phyloP scores from a whole-genome alignment of 495 filamentous ascomycete species.

The Xylaria longipes region DNA sequence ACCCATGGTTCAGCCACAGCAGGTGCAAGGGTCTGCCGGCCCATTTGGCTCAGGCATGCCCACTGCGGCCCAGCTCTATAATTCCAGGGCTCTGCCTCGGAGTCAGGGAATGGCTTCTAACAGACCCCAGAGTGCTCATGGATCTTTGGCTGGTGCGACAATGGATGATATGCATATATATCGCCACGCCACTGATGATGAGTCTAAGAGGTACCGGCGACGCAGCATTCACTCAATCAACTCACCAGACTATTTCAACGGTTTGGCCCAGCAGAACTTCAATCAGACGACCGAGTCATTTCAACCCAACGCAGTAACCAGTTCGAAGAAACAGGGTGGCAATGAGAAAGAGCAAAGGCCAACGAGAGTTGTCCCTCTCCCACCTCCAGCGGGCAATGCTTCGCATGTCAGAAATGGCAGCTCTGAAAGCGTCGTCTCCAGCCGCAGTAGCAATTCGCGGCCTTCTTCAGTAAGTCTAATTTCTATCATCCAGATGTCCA shows the following conservation, averaged over 20 bases:
- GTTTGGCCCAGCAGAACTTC: slow-evolving; percentile 48
- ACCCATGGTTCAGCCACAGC: slow-evolving; percentile 34
- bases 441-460: slow-evolving; percentile 50
- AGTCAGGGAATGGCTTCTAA: slow-evolving; percentile 39
- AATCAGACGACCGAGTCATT: slow-evolving; percentile 47
- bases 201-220: slow-evolving; percentile 77
- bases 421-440: slow-evolving; percentile 53
- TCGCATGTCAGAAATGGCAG: slow-evolving; percentile 46
- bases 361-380: slow-evolving; percentile 32
- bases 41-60: slow-evolving; percentile 45
- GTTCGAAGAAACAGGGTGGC: slow-evolving; percentile 38
- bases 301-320: slow-evolving; percentile 43
- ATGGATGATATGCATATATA: slow-evolving; percentile 62
- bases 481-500: slow-evolving; percentile 24
- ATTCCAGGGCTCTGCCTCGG: slow-evolving; percentile 39
- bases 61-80: slow-evolving; percentile 52
- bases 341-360: slow-evolving; percentile 47
- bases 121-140: slow-evolving; percentile 56
- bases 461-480: slow-evolving; percentile 54
- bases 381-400: slow-evolving; percentile 29
- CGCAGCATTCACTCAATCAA: slow-evolving; percentile 85
- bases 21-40: slow-evolving; percentile 40
- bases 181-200: slow-evolving; percentile 58
- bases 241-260: slow-evolving; percentile 58
- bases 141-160: slow-evolving; percentile 42